phyloP scores from a whole-genome alignment of 352 stramenopile genomes.

The Phytophthora pistaciae region DNA sequence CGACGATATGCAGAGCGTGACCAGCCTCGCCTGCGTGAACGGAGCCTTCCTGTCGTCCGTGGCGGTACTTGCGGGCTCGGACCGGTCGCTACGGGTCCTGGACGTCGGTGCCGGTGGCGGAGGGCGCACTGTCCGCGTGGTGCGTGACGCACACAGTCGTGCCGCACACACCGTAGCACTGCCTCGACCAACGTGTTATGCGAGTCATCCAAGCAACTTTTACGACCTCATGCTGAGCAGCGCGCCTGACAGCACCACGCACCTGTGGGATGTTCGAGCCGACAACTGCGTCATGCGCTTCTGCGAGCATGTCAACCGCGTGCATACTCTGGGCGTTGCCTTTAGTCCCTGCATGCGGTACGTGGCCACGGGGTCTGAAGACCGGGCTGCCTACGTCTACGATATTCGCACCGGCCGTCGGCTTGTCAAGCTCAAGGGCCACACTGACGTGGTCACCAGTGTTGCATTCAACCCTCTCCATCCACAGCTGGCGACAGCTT shows the following conservation, averaged over 20 bases:
- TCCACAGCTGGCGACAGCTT: slow-evolving; percentile 84
- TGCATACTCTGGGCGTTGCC: slow-evolving; percentile 71
- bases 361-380: slow-evolving; percentile 88
- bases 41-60: slow-evolving; percentile 83
- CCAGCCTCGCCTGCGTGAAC: slow-evolving; percentile 78
- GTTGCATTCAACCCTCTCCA: slow-evolving; percentile 85
- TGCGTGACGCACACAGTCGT: slow-evolving; percentile 70
- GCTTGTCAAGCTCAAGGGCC: slow-evolving; percentile 65
- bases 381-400: slow-evolving; percentile 85
- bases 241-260: slow-evolving; percentile 69
- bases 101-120: slow-evolving; percentile 66
- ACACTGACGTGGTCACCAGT: slow-evolving; percentile 81
- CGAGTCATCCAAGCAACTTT: slow-evolving; percentile 77
- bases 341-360: slow-evolving; percentile 94
- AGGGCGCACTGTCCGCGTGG: slow-evolving; percentile 56
- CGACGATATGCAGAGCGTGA: slow-evolving; percentile 75
- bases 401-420: slow-evolving; percentile 81
- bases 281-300: slow-evolving; percentile 90
- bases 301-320: slow-evolving; percentile 84
- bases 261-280: slow-evolving; percentile 90
- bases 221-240: slow-evolving; percentile 89
- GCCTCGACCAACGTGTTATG: slow-evolving; percentile 70
- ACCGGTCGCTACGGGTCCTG: slow-evolving; percentile 79
- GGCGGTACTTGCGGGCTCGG: slow-evolving; percentile 76
- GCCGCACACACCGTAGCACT: slow-evolving; percentile 74